These are phyloP conservation scores for Juglanconis sp. DNA, from an alignment of 2,329 filamentous ascomycete species.

Conservation along the genomic window DNA sequence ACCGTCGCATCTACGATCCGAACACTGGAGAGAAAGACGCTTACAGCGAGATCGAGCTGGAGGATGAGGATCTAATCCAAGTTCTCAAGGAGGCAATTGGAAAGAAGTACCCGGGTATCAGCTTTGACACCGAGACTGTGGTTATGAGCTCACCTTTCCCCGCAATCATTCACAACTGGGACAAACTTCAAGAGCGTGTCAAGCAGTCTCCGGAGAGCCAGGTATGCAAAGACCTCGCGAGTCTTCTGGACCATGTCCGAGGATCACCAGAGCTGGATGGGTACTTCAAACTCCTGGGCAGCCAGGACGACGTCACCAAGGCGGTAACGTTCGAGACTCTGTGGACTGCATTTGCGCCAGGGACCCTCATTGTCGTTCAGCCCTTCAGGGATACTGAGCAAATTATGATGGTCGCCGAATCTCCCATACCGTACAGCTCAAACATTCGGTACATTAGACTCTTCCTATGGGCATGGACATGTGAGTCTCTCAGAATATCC, in stretches of 20 bases:
- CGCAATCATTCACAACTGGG: conserved; percentile 19
- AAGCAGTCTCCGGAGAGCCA: conserved; percentile 13
- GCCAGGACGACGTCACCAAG: conserved; percentile 6
- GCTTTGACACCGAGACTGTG: conserved; percentile 15
- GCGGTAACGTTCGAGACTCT: conserved; percentile 18
- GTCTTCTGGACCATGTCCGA: conserved; percentile 14
- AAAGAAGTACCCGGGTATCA: conserved; percentile 17
- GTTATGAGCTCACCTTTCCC: conserved; percentile 16
- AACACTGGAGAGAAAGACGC: conserved; percentile 9
- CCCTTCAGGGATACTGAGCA: conserved; percentile 14
- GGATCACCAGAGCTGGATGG: conserved; percentile 14
- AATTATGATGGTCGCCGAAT: conserved; percentile 16
- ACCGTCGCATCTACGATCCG: conserved; percentile 16
- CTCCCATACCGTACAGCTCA: conserved; percentile 3
- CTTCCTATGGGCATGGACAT: conserved; percentile 9
- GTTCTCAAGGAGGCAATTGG: conserved; percentile 15
- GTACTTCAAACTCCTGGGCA: conserved; percentile 19
- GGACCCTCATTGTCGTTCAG: conserved; percentile 16
- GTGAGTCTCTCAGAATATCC: neutral
- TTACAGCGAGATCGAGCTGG: conserved; percentile 17
- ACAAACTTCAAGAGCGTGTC: conserved; percentile 14
- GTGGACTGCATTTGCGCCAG: conserved; percentile 19
- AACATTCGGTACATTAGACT: neutral
- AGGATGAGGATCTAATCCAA: conserved; percentile 11
- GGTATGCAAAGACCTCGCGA: conserved; percentile 14